A percentile compares a stretch with the other conserved stretches of the same genome.
phyloP scores from a whole-genome alignment of 139 green algal species.

The Chlorella sp. region DNA sequence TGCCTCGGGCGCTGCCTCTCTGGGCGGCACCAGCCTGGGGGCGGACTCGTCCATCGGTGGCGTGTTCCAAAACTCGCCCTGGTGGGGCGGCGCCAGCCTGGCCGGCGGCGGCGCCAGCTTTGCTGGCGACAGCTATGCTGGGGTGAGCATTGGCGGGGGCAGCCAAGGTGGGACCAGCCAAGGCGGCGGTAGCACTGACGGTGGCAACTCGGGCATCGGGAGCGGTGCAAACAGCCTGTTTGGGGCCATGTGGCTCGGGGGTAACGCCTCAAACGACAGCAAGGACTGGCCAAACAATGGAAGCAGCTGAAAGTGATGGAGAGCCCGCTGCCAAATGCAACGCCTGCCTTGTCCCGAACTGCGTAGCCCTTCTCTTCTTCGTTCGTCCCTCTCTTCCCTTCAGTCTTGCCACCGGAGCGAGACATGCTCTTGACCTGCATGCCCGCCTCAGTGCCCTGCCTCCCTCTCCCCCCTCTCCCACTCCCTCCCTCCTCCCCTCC shows the following conservation, averaged over 20 bases:
- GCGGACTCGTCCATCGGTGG: background rate
- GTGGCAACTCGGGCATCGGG: background rate
- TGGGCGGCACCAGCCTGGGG: background rate
- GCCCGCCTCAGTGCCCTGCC: background rate
- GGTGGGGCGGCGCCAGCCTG: background rate
- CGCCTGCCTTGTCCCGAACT: too few species aligned
- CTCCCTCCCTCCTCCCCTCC: background rate
- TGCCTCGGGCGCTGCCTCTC: background rate
- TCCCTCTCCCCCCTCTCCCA: background rate
- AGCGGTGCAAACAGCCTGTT: background rate
- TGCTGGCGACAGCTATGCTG: background rate
- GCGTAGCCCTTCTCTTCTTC: too few species aligned
- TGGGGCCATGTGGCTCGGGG: background rate
- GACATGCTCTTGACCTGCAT: background rate
- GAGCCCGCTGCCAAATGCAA: too few species aligned
- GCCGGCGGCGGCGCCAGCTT: background rate
- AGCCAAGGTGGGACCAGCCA: background rate
- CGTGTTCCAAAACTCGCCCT: background rate
- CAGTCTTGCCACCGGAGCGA: too few species aligned
- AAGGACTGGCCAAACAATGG: background rate
- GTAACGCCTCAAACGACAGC: background rate
- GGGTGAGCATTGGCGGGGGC: background rate
- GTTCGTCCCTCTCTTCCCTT: too few species aligned
- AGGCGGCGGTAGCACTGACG: background rate
- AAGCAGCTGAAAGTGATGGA: too few species aligned